Evolutionary conservation across 1,284 basidiomycete genomes (phyloP).

Genomic region (Hymenochaete sp.): DNA sequence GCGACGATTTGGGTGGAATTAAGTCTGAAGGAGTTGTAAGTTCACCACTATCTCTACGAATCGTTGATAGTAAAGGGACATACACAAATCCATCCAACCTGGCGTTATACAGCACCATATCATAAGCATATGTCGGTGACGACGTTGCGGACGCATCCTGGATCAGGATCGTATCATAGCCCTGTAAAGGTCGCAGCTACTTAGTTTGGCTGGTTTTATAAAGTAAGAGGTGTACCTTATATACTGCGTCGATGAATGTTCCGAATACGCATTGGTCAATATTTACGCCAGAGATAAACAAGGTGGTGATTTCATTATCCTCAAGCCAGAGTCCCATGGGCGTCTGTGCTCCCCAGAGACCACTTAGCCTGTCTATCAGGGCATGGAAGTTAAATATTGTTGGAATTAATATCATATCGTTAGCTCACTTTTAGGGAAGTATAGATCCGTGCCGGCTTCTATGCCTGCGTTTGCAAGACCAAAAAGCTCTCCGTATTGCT

Average conservation of each 20-base stretch:
- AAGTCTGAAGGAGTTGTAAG: neutral
- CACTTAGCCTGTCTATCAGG: conserved; percentile 17
- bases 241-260: conserved; percentile 6
- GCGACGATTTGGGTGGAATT: neutral
- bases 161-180: conserved; percentile 18
- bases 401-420: neutral
- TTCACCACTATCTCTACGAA: neutral
- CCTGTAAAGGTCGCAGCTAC: conserved; percentile 5
- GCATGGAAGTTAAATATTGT: neutral
- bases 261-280: conserved; percentile 18
- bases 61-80: neutral
- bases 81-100: conserved; percentile 7
- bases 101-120: conserved; percentile 18
- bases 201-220: conserved; percentile 3
- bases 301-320: conserved; percentile 18
- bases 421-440: conserved; percentile 18
- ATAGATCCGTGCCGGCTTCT: conserved; percentile 16
- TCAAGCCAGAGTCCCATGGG: conserved; percentile 17
- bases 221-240: neutral
- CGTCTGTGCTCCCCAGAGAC: conserved; percentile 18
- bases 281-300: conserved; percentile 19
- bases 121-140: conserved; percentile 16
- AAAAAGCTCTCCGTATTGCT: conserved; percentile 12
- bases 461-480: conserved; percentile 8
- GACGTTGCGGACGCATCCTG: conserved; percentile 19